Conservation (phyloP, 495 filamentous ascomycete genomes). For the Gamarada debralockiae region DNA sequence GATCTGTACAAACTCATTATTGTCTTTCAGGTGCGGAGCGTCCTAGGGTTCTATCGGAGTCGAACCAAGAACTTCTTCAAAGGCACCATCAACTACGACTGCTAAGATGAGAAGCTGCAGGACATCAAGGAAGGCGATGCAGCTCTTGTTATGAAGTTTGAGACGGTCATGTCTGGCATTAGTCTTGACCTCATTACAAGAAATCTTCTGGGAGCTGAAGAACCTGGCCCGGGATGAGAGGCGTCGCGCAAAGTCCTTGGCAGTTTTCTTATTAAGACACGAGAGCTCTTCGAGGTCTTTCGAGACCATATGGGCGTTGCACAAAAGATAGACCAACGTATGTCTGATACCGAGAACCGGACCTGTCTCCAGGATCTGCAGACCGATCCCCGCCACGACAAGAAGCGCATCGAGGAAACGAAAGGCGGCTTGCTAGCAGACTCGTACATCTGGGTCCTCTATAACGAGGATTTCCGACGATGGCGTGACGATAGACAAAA, state of each 20-base stretch:
- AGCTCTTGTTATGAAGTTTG: constrained; percentile 5
- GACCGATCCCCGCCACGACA: no score
- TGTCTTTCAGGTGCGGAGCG: constrained; percentile 21
- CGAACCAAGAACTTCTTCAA: constrained; percentile 21
- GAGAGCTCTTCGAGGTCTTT: constrained; percentile 2
- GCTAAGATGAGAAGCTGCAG: constrained; percentile 13
- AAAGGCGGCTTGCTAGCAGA: no score
- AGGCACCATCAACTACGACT: constrained; percentile 14
- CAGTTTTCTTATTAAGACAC: no score
- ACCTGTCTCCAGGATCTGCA: no score
- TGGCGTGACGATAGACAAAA: no score
- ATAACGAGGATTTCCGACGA: no score
- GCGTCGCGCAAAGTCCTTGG: neutral
- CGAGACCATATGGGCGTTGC: neutral
- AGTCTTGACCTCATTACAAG: constrained; percentile 2
- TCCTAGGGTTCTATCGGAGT: constrained; percentile 21
- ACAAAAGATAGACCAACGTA: no score
- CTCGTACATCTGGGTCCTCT: no score
- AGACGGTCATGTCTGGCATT: constrained; percentile 4
- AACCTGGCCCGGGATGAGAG: neutral
- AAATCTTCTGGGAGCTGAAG: no score
- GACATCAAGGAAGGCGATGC: neutral
- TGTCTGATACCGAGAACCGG: no score
- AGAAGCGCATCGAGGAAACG: no score
- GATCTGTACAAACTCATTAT: constrained; percentile 23